Evolutionary conservation across 1,139 yeast genomes (phyloP).

Genomic region (Geotrichum australiense): DNA sequence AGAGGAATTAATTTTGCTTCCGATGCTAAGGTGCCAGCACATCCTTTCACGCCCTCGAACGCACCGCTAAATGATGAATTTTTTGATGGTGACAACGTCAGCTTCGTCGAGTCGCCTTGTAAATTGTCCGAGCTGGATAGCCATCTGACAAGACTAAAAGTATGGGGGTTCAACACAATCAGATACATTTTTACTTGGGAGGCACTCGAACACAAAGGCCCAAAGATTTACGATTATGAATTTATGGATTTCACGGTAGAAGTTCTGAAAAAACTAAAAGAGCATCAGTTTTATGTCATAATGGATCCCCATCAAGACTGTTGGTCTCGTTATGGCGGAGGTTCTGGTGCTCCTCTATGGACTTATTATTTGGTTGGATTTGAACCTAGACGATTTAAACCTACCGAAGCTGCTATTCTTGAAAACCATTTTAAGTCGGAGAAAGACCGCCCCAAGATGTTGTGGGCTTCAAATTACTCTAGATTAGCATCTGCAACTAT

Average conservation of each 20-base stretch:
- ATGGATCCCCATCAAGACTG: conserved; percentile 90
- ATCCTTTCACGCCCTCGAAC: conserved; percentile 43
- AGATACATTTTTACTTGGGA: conserved; percentile 84
- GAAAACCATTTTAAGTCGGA: conserved; percentile 40
- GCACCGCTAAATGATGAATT: conserved; percentile 42
- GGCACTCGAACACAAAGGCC: conserved; percentile 80
- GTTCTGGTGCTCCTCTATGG: conserved; percentile 93
- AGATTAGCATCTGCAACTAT: conserved; percentile 69
- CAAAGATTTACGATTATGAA: conserved; percentile 76
- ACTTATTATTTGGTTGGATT: conserved; percentile 81
- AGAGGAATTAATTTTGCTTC: conserved; percentile 84
- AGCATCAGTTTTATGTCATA: conserved; percentile 68
- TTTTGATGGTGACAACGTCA: conserved; percentile 60
- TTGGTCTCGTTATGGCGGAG: conserved; percentile 83
- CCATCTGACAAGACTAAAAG: conserved; percentile 61
- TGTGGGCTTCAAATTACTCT: conserved; percentile 82
- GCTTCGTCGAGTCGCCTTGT: conserved; percentile 76
- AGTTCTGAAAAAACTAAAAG: conserved; percentile 49
- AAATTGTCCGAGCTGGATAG: conserved; percentile 62
- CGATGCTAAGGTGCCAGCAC: conserved; percentile 61
- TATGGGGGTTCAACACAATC: conserved; percentile 74
- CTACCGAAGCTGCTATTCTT: conserved; percentile 67
- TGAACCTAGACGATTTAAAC: conserved; percentile 55
- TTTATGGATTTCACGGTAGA: conserved; percentile 63
- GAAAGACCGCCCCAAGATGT: conserved; percentile 55